These are phyloP conservation scores for Xerocomus spinulosus DNA, from an alignment of 768 basidiomycete species.

Conservation along the genomic window DNA sequence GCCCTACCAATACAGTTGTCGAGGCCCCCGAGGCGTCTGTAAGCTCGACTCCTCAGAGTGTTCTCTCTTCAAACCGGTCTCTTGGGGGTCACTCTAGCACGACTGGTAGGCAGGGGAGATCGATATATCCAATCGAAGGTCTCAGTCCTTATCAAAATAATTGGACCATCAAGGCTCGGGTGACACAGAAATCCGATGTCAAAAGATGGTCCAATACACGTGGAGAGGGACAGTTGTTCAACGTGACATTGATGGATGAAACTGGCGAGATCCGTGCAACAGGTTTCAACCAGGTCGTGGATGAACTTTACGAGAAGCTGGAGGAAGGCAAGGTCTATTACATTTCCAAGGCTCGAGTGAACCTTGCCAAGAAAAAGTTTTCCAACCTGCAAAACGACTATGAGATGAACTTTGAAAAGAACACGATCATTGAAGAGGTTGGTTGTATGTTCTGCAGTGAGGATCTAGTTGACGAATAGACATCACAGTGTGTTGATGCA, in stretches of 20 bases:
- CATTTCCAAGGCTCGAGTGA: slow-evolving; percentile 85
- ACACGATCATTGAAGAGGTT: slow-evolving; percentile 84
- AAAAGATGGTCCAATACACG: slow-evolving; percentile 82
- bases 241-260: slow-evolving; percentile 90
- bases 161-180: slow-evolving; percentile 97
- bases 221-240: slow-evolving; percentile 96
- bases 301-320: slow-evolving; percentile 76
- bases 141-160: slow-evolving; percentile 97
- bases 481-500: slow-evolving; percentile 72
- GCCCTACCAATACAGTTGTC: slow-evolving; percentile 21
- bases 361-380: slow-evolving; percentile 97
- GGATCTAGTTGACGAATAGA: slow-evolving; percentile 4
- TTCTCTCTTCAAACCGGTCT: slow-evolving; percentile 21
- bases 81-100: slow-evolving; percentile 6
- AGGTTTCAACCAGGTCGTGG: slow-evolving; percentile 82
- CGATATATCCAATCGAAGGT: slow-evolving; percentile 82
- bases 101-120: slow-evolving; percentile 20
- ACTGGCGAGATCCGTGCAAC: slow-evolving; percentile 89
- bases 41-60: slow-evolving; percentile 26
- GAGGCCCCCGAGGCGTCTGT: slow-evolving; percentile 28
- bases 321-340: slow-evolving; percentile 92
- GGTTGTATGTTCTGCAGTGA: slow-evolving; percentile 12
- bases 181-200: slow-evolving; percentile 85
- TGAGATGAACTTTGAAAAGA: slow-evolving; percentile 80
- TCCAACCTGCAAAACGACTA: slow-evolving; percentile 88